Evolutionary conservation across 768 basidiomycete genomes (phyloP), one percentile per base, ranked within the genome.

Genomic region (Pulveroboletus sp.): DNA sequence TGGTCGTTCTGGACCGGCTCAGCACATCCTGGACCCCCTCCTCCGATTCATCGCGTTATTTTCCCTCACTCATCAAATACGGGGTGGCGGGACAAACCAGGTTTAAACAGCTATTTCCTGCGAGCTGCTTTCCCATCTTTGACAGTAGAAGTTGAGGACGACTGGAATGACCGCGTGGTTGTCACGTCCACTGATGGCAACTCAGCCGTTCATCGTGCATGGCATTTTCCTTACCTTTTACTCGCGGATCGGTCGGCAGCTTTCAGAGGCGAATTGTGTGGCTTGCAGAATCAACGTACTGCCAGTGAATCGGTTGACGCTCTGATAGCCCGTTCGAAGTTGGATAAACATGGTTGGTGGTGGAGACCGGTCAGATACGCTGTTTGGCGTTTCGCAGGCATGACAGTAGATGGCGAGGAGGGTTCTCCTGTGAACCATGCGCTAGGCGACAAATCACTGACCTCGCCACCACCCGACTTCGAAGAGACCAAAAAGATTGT

Each of bases 241-340:
- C 71, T 91, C 44, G 73, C 81, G 6, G 89, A 93, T 66, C 77
- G 91, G 17, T 85, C 83, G 36, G 91, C 90, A 0, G 77, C 89
- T 0, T 84, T 86, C 66, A 74, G 86, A 3, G 89, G 88, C 0
- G 53, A 66, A 4, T 62, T 78, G 3, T 88, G 87, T 50, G 85
- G 84, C 10, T 69, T 72, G 26, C 73, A 74, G 53, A 85, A 81
- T 5, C 85, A 89, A 57, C 74, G 90, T 15, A 89, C 80, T 0
- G 89, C 88, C 0, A 78, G 84, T 1, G 81, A 83, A 62, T 83
- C 89, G 8, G 73, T 77, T 68, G 75, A 83, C 41, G 66, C 71
- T 50, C 80, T 84, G 74, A 33, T 63, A 31, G 56, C 60, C 35
- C 58, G 67, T 6, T 69, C 68, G 36, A 76, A 73, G 6, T 24